phyloP scores from a whole-genome alignment of 441 rosid genomes.

The Populus trichocarpa region DNA sequence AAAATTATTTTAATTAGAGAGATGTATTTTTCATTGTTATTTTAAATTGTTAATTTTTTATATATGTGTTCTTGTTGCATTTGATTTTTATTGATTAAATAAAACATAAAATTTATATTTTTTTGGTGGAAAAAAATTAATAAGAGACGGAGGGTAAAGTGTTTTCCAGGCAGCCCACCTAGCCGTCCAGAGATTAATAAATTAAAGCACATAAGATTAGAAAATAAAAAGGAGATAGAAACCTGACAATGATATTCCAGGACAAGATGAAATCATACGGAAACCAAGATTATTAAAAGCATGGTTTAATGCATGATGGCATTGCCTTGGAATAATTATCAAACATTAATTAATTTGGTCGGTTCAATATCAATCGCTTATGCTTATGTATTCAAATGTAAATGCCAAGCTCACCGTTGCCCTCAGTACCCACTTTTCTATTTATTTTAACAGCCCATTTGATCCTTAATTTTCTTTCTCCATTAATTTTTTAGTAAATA shows the following conservation, averaged over 20 bases:
- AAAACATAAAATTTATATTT: too few relatives aligned
- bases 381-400: neutral
- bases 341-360: constrained; percentile 8
- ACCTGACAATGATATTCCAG: constrained; percentile 12
- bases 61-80: too few relatives aligned
- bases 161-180: constrained; percentile 2
- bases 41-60: too few relatives aligned
- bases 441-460: constrained; percentile 13
- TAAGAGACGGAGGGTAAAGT: too few relatives aligned
- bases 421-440: constrained; percentile 24
- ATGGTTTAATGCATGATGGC: neutral
- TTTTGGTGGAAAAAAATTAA: too few relatives aligned
- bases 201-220: constrained; percentile 9
- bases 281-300: neutral
- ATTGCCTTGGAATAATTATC: neutral
- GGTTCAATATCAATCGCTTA: constrained; percentile 6
- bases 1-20: too few relatives aligned
- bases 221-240: neutral
- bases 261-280: constrained; percentile 13
- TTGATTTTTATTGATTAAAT: too few relatives aligned
- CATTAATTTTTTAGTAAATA: neutral
- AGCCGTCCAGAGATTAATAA: constrained; percentile 22
- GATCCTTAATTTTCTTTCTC: neutral
- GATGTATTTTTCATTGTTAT: too few relatives aligned
- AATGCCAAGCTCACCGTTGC: constrained; percentile 6